A percentile compares a stretch with the other conserved stretches of the same genome.
Conservation (phyloP, 2,329 filamentous ascomycete genomes). For the Falciphora oryzae region DNA sequence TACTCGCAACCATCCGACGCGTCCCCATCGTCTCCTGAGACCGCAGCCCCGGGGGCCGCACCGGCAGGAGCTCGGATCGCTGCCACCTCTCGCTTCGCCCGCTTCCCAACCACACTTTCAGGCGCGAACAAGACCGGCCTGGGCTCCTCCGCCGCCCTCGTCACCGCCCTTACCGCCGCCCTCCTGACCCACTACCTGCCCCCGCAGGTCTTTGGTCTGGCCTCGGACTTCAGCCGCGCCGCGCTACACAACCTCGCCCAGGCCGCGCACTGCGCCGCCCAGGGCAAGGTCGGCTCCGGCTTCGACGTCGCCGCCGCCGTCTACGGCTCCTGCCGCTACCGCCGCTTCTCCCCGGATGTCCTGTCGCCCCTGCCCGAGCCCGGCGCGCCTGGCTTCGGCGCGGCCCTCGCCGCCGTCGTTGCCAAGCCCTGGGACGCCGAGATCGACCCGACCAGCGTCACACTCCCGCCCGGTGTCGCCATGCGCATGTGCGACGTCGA, state of each 20-base stretch:
- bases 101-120: slow-evolving; percentile 69
- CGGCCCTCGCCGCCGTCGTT: slow-evolving; percentile 57
- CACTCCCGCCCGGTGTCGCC: slow-evolving; percentile 65
- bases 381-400: slow-evolving; percentile 60
- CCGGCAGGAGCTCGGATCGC: not conserved
- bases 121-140: slow-evolving; percentile 92
- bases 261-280: slow-evolving; percentile 87
- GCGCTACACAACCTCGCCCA: slow-evolving; percentile 89
- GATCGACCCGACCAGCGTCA: slow-evolving; percentile 50
- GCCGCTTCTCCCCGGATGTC: slow-evolving; percentile 80
- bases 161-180: slow-evolving; percentile 77
- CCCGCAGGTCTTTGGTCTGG: slow-evolving; percentile 47
- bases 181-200: slow-evolving; percentile 72
- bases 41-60: slow-evolving; percentile 16
- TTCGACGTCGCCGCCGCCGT: slow-evolving; percentile 94
- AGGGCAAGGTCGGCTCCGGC: slow-evolving; percentile 92
- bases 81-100: slow-evolving; percentile 53
- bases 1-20: slow-evolving; percentile 65
- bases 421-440: slow-evolving; percentile 70
- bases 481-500: slow-evolving; percentile 95
- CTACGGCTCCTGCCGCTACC: slow-evolving; percentile 85
- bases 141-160: slow-evolving; percentile 88
- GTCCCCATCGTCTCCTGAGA: slow-evolving; percentile 17
- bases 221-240: slow-evolving; percentile 45
- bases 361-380: slow-evolving; percentile 63